Conservation (phyloP, 2,329 filamentous ascomycete species). For the Xylariaceae sp. region DNA sequence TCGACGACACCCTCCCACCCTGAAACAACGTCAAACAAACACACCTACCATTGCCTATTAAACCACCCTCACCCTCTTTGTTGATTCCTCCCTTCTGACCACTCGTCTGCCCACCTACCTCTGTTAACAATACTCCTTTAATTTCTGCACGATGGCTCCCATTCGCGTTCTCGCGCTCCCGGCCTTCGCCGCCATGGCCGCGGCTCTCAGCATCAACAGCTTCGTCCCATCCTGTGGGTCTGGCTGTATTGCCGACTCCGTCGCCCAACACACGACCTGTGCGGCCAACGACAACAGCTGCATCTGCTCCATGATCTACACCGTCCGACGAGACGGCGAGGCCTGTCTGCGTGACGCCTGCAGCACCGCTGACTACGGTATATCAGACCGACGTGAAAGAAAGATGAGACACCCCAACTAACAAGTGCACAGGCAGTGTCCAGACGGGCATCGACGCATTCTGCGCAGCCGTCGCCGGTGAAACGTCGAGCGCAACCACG, state of each 20-base stretch:
- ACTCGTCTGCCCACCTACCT: neutral
- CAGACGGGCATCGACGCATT: conserved; percentile 28
- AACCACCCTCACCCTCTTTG: neutral
- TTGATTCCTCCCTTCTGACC: neutral
- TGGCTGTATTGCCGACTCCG: conserved; percentile 23
- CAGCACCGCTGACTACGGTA: conserved; percentile 29
- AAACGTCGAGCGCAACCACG: conserved; percentile 11
- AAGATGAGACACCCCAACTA: neutral
- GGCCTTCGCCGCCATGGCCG: conserved; percentile 23
- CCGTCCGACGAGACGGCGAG: conserved; percentile 29
- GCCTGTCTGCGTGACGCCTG: conserved; percentile 28
- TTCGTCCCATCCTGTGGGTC: conserved; percentile 28
- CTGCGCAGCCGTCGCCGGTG: conserved; percentile 23
- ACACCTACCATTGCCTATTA: neutral
- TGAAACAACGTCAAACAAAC: neutral
- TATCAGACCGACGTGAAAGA: conserved; percentile 2
- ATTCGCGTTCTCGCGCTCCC: conserved; percentile 25
- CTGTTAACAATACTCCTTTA: too few species aligned
- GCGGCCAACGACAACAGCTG: conserved; percentile 25
- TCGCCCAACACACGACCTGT: conserved; percentile 27
- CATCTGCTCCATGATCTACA: conserved; percentile 28
- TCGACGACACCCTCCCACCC: neutral
- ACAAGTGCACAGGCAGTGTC: conserved; percentile 21
- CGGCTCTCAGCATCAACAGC: conserved; percentile 26
- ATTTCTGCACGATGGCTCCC: conserved; percentile 25